Base-by-base conservation (phyloP, 257 asterid species). In the Pogostemon cablin region DNA sequence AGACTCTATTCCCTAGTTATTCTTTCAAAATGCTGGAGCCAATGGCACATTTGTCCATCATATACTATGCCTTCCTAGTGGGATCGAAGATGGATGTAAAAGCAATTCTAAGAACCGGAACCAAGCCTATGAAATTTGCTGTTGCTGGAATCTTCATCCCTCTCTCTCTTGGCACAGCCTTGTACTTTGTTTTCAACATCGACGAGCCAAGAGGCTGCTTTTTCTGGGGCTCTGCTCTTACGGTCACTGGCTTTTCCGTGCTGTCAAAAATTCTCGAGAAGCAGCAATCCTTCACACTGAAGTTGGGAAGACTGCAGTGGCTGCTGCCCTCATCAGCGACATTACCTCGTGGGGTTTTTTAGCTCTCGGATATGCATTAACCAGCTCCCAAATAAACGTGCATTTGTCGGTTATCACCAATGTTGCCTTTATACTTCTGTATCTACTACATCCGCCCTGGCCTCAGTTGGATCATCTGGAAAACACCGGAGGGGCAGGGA, bases 141-240 rank as follows among this genome's bases (percentile, higher is more conserved):
- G 17, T 76, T 9, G 52, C 86, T 0, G 96, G 98, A 9, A 80
- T 82, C 55, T 7, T 83, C 40, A 38, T 89, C 70, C 96, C 99
- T 7, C 83, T 89, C 75, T 40, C 43, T 37, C 3, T 83, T 0
- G 99, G 98, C 10, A 6, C 74, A 1, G 73, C 76, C 48, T 8
- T 86, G 41, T 89, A 65, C 77, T 85, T 85, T 85, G 55, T 77
- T 40, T 73, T 78, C 46, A 1, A 1, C 2, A 1, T 50, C 43
- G 62, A 65, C 2, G 9, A 11, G 5, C 0, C 17, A 6, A 52
- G 17, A 2, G 98, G 99, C n/a, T 78, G 75, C 75, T 65, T 86
- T 67, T 89, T 91, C 90, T 91, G 87, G 87, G 98, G 97, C 4
- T 80, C 85, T 11, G 84, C 96, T 42, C 90, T 91, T 3, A 64